Conservation (phyloP, 305 asterid species). For the Solanum hybrid region DNA sequence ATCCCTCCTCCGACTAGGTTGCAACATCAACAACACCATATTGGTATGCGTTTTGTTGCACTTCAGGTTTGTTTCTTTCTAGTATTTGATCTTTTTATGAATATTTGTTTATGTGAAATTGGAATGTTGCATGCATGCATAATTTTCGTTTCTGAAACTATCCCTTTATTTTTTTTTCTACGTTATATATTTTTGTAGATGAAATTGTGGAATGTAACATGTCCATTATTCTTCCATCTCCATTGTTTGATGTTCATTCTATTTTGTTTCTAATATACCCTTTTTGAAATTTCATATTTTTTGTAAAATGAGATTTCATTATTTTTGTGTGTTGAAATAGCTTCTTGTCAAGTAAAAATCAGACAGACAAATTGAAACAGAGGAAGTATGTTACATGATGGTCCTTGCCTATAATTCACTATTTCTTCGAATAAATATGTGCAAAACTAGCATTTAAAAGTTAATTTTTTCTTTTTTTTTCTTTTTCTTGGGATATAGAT, state of each 20-base stretch:
- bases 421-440: not conserved
- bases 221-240: not conserved
- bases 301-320: not conserved
- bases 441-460: not conserved
- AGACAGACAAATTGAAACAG: not conserved
- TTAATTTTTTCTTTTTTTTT: too few relatives aligned
- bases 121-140: not conserved
- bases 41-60: constrained; percentile 79
- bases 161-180: not conserved
- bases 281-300: not conserved
- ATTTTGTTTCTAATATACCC: not conserved
- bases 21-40: constrained; percentile 19
- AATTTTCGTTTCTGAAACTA: not conserved
- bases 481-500: constrained; percentile 21
- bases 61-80: constrained; percentile 43
- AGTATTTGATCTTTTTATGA: not conserved
- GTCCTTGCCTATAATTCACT: not conserved
- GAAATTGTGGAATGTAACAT: not conserved
- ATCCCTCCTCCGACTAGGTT: constrained; percentile 39
- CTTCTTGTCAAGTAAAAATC: not conserved
- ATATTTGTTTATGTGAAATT: not conserved
- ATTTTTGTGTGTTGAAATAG: not conserved
- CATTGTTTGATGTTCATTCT: not conserved
- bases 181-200: not conserved
- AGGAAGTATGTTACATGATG: not conserved